Conservation (phyloP, 2,329 filamentous ascomycete species). For the Waltergamsia citrina region DNA sequence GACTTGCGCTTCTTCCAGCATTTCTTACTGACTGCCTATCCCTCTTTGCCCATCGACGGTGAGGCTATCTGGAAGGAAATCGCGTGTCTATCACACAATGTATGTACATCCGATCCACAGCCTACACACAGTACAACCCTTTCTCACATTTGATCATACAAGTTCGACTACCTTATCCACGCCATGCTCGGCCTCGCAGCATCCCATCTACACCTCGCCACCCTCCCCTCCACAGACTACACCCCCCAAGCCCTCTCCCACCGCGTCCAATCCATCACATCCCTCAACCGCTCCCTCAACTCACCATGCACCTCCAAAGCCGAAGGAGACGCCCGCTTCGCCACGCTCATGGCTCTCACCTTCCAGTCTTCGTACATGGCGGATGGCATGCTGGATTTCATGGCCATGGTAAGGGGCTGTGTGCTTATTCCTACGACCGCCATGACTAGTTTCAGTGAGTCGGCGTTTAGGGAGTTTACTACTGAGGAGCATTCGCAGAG, state of each 20-base stretch:
- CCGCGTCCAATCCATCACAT: constrained; percentile 24
- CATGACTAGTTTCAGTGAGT: background rate
- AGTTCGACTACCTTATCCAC: constrained; percentile 31
- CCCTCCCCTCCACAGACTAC: background rate
- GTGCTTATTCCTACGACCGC: constrained; percentile 6
- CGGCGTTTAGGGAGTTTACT: background rate
- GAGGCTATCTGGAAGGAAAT: constrained; percentile 24
- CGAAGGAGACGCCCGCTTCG: constrained; percentile 27
- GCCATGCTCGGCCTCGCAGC: constrained; percentile 30
- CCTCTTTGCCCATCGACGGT: constrained; percentile 25
- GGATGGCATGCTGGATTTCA: constrained; percentile 27
- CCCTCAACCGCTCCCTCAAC: constrained; percentile 22
- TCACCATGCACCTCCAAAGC: constrained; percentile 11
- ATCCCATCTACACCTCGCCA: constrained; percentile 21
- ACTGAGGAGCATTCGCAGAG: background rate
- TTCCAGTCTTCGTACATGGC: constrained; percentile 28
- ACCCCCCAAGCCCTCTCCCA: constrained; percentile 19
- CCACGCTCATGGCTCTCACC: constrained; percentile 21
- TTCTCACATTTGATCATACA: background rate
- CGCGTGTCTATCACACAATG: constrained; percentile 25
- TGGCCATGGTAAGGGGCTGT: constrained; percentile 28
- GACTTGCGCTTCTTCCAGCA: constrained; percentile 45
- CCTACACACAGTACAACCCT: background rate
- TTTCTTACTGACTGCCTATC: constrained; percentile 35
- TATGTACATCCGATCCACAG: too few species aligned